A percentile compares a stretch with the other conserved stretches of the same genome.
These are phyloP conservation scores for Sphagnum contortum DNA, from an alignment of 225 moss, liverwort and hornwort genomes.

Conservation along the genomic window DNA sequence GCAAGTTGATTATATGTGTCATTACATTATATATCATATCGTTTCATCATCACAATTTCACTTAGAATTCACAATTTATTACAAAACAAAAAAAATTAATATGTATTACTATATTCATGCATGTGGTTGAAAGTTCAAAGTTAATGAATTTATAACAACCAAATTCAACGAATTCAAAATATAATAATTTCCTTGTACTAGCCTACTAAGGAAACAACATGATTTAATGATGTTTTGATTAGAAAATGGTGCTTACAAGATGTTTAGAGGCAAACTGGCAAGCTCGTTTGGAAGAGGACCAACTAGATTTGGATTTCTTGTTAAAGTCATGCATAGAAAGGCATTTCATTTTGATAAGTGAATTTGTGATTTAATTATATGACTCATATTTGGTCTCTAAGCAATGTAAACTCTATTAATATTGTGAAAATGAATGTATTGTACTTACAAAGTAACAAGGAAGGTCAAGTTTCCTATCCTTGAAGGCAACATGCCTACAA, in stretches of 20 bases:
- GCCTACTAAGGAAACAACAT: too few relatives aligned
- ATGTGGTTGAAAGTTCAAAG: background rate
- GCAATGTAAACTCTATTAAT: too few relatives aligned
- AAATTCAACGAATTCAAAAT: background rate
- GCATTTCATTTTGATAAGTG: background rate
- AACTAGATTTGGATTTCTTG: constrained; percentile 26
- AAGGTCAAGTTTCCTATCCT: background rate
- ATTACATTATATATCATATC: background rate
- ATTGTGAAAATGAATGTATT: background rate
- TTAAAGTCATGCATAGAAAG: constrained; percentile 17
- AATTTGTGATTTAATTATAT: background rate
- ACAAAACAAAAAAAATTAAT: background rate
- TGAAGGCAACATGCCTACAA: too few relatives aligned
- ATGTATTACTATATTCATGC: background rate
- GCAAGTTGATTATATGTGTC: background rate
- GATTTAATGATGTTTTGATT: background rate
- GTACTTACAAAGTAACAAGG: constrained; percentile 25
- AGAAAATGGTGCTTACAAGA: constrained; percentile 18
- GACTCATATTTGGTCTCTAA: background rate
- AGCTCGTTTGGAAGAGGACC: constrained; percentile 19
- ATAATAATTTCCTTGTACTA: too few relatives aligned
- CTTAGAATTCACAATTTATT: background rate
- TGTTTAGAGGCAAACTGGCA: constrained; percentile 11
- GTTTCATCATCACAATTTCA: background rate
- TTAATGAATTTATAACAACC: background rate